Evolutionary conservation across 768 basidiomycete genomes (phyloP).

Genomic region (Postia placenta): DNA sequence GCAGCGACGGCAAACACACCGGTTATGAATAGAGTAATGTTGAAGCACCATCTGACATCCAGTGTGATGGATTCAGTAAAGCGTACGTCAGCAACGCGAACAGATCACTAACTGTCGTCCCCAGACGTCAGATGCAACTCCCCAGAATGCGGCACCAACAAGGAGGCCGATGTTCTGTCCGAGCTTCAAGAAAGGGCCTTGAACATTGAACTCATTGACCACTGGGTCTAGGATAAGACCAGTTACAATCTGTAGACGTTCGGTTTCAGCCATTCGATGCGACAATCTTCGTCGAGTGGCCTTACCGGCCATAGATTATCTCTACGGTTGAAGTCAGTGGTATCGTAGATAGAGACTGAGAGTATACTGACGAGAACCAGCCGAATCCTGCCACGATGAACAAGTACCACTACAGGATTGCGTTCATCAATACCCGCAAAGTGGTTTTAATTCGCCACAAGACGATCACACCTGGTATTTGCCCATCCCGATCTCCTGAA

Average conservation of each 20-base stretch:
- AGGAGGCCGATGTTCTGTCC: slow-evolving; percentile 69
- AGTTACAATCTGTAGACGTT: slow-evolving; percentile 44
- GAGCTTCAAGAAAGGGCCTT: slow-evolving; percentile 59
- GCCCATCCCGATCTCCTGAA: slow-evolving; percentile 54
- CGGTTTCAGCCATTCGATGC: not conserved
- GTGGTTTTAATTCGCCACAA: not conserved
- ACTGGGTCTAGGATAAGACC: slow-evolving; percentile 61
- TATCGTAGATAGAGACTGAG: too few species aligned
- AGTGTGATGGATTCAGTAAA: not conserved
- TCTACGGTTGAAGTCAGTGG: slow-evolving; percentile 25
- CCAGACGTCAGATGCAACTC: slow-evolving; percentile 64
- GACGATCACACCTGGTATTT: slow-evolving; percentile 37
- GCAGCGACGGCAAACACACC: slow-evolving; percentile 61
- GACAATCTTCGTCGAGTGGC: not conserved
- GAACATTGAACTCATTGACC: slow-evolving; percentile 56
- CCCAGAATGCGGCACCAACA: slow-evolving; percentile 66
- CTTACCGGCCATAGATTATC: slow-evolving; percentile 71
- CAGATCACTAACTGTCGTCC: slow-evolving; percentile 45
- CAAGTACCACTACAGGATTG: slow-evolving; percentile 42
- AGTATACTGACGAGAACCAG: slow-evolving; percentile 60
- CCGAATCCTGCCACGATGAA: slow-evolving; percentile 69
- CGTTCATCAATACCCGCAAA: not conserved
- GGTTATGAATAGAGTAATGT: slow-evolving; percentile 63
- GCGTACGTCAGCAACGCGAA: not conserved
- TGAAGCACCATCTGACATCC: slow-evolving; percentile 51